Evolutionary conservation across 176 grass and related monocot genomes (phyloP).

Genomic region (Stipa capillata): DNA sequence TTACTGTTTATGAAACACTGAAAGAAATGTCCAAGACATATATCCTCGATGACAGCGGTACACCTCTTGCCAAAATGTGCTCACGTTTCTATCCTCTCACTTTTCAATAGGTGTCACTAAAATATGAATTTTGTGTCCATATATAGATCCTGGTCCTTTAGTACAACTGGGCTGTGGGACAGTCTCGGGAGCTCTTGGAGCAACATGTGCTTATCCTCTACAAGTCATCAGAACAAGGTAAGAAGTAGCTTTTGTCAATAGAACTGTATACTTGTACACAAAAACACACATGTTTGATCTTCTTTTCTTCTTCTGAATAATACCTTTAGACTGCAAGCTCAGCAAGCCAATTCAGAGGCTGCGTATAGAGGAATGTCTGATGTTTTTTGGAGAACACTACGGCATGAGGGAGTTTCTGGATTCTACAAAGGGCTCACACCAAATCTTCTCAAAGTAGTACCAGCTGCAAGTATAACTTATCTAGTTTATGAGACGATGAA

Average conservation of each 20-base stretch:
- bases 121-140: background rate
- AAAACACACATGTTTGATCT: background rate
- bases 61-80: conserved; percentile 12
- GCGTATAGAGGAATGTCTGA: conserved; percentile 76
- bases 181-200: conserved; percentile 76
- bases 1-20: conserved; percentile 79
- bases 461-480: conserved; percentile 88
- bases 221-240: conserved; percentile 93
- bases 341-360: conserved; percentile 34
- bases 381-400: conserved; percentile 57
- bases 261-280: background rate
- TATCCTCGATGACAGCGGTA: conserved; percentile 66
- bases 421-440: conserved; percentile 86
- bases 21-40: conserved; percentile 90
- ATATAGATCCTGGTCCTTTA: conserved; percentile 67
- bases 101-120: background rate
- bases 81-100: background rate
- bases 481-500: conserved; percentile 85
- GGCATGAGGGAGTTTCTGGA: conserved; percentile 47
- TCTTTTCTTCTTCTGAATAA: background rate
- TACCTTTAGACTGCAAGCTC: conserved; percentile 68
- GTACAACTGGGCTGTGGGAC: no score
- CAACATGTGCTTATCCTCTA: conserved; percentile 84
- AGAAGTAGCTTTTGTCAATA: conserved; percentile 1
- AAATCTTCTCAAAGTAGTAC: conserved; percentile 88